Percentiles rank a stretch among this genome's conserved stretches.
Evolutionary conservation across 306 rosid species (phyloP).

Genomic region (Delonix regia): DNA sequence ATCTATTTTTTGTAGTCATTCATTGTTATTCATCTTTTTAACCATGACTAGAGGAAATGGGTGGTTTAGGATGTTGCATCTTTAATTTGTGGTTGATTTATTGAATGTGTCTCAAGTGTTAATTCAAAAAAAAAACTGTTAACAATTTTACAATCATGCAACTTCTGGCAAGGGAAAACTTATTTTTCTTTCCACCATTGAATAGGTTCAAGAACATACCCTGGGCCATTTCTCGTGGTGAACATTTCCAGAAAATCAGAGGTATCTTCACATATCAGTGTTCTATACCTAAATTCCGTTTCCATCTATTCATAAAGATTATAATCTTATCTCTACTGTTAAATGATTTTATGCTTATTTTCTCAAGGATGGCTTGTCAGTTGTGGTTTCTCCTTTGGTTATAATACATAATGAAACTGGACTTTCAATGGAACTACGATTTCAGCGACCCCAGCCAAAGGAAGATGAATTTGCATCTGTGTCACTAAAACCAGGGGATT

Average conservation of each 20-base stretch:
- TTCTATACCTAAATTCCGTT: slow-evolving; percentile 25
- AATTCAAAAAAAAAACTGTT: neutral
- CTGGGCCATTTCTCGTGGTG: slow-evolving; percentile 81
- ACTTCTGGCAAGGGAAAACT: slow-evolving; percentile 27
- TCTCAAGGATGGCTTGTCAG: slow-evolving; percentile 70
- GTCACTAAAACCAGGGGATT: slow-evolving; percentile 72
- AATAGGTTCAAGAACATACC: slow-evolving; percentile 79
- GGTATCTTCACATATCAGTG: slow-evolving; percentile 54
- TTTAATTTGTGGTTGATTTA: slow-evolving; percentile 23
- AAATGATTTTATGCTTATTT: slow-evolving; percentile 13
- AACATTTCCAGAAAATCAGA: slow-evolving; percentile 71
- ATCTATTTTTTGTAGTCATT: slow-evolving; percentile 18
- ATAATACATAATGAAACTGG: slow-evolving; percentile 82
- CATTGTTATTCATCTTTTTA: slow-evolving; percentile 4
- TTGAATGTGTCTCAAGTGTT: neutral
- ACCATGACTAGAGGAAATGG: slow-evolving; percentile 26
- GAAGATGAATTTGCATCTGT: slow-evolving; percentile 77
- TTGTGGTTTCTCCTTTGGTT: slow-evolving; percentile 75
- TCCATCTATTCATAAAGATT: slow-evolving; percentile 8
- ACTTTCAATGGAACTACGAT: slow-evolving; percentile 72
- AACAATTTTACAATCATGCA: slow-evolving; percentile 24
- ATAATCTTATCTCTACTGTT: neutral
- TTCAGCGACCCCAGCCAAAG: slow-evolving; percentile 63
- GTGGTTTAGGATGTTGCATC: slow-evolving; percentile 35
- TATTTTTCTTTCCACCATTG: slow-evolving; percentile 33